phyloP scores from a whole-genome alignment of 2,329 filamentous ascomycete genomes.

The Aspergillus sp. region DNA sequence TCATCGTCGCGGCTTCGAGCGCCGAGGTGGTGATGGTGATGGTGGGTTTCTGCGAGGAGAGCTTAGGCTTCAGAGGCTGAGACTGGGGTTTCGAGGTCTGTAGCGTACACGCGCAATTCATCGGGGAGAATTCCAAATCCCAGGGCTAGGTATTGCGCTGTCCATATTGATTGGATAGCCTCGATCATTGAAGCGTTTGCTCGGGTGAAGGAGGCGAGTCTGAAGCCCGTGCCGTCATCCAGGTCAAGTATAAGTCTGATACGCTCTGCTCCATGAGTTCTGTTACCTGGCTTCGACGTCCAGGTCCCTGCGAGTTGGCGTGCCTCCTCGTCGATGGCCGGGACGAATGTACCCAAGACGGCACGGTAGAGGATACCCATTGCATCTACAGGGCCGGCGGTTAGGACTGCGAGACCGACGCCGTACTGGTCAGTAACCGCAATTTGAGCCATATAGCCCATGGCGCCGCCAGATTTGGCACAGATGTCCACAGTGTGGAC shows the following conservation, averaged over 20 bases:
- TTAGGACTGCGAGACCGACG: constrained; percentile 36
- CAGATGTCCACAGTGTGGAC: constrained; percentile 40
- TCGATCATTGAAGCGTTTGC: constrained; percentile 23
- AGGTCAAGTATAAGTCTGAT: constrained; percentile 17
- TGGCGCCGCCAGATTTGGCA: constrained; percentile 42
- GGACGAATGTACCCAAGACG: constrained; percentile 33
- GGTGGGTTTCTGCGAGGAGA: background rate
- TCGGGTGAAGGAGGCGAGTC: constrained; percentile 22
- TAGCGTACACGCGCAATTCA: constrained; percentile 24
- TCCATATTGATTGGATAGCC: constrained; percentile 21
- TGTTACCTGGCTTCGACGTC: background rate
- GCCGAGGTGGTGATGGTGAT: background rate
- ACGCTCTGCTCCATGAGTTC: background rate
- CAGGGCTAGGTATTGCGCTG: constrained; percentile 7
- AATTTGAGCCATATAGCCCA: constrained; percentile 42
- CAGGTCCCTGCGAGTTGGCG: constrained; percentile 20
- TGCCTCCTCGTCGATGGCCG: constrained; percentile 33
- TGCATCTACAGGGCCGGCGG: constrained; percentile 32
- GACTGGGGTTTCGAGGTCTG: constrained; percentile 21
- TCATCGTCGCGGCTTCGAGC: background rate
- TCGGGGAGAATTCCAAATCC: constrained; percentile 24
- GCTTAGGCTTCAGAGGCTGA: background rate
- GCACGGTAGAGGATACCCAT: constrained; percentile 36
- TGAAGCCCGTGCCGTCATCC: constrained; percentile 23
- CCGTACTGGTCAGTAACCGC: constrained; percentile 44